Percentiles rank a stretch among this genome's conserved stretches.
phyloP scores from a whole-genome alignment of 2,329 filamentous ascomycete species.

The Aspergillus chevalieri region DNA sequence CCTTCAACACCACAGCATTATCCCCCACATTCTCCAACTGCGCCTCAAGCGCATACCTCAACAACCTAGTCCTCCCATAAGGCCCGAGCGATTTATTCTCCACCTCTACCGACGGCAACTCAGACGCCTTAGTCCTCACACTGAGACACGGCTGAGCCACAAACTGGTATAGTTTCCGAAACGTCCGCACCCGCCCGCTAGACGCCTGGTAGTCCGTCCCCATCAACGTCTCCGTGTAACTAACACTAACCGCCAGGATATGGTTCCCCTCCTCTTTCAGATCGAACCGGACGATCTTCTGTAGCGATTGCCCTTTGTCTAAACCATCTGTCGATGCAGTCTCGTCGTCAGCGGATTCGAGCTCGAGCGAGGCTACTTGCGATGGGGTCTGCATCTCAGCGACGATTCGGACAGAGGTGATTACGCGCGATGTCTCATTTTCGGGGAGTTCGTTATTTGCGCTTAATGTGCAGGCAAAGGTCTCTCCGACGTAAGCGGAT shows the following conservation, averaged over 20 bases:
- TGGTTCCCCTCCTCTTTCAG: constrained; percentile 92
- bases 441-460: constrained; percentile 75
- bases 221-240: constrained; percentile 77
- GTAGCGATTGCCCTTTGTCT: constrained; percentile 58
- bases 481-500: constrained; percentile 91
- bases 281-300: constrained; percentile 77
- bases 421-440: constrained; percentile 39
- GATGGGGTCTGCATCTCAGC: constrained; percentile 95
- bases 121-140: constrained; percentile 81
- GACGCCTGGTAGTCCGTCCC: constrained; percentile 41
- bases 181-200: constrained; percentile 67
- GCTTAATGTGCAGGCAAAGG: constrained; percentile 88
- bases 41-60: constrained; percentile 74
- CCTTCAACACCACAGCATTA: constrained; percentile 70
- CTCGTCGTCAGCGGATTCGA: constrained; percentile 39
- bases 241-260: constrained; percentile 86
- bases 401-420: constrained; percentile 73
- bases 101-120: constrained; percentile 45
- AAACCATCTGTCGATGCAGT: constrained; percentile 19
- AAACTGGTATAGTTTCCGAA: constrained; percentile 95
- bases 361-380: constrained; percentile 60
- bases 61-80: constrained; percentile 36
- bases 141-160: constrained; percentile 84
- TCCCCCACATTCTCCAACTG: constrained; percentile 95
- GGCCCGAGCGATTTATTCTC: constrained; percentile 41